Evolutionary conservation across 352 stramenopile genomes (phyloP), one percentile per base, ranked within the genome.

Genomic region (Pythium insidiosum): DNA sequence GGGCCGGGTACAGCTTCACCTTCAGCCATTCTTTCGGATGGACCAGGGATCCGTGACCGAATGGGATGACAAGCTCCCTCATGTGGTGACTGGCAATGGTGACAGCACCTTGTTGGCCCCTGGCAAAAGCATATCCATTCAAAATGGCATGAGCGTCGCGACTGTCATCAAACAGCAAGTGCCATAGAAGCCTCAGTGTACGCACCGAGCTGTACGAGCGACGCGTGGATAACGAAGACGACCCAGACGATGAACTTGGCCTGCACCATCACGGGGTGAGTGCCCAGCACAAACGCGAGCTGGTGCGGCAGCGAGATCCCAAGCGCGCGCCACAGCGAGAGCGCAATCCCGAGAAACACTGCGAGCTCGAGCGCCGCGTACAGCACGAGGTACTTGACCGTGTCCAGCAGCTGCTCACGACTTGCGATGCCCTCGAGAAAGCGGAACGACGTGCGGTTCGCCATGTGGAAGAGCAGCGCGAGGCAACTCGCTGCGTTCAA

Each of bases 161-260:
- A n/a, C n/a, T n/a, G n/a, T n/a, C n/a, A n/a, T n/a, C n/a, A n/a
- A n/a, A n/a, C n/a, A n/a, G n/a, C n/a, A n/a, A n/a, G n/a, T n/a
- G n/a, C n/a, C n/a, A n/a, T n/a, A n/a, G n/a, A n/a, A n/a, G n/a
- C n/a, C n/a, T n/a, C n/a, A n/a, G n/a, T n/a, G n/a, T n/a, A n/a
- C n/a, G n/a, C n/a, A n/a, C n/a, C n/a, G n/a, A n/a, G n/a, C n/a
- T 68, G 55, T 1, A 31, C 30, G 15, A 69, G n/a, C 4, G 46
- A 56, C 2, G 54, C 41, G 18, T 64, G 50, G 28, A 66, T 43
- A 22, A 66, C 53, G 13, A 64, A 70, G 13, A 58, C 38, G 12
- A 66, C 56, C n/a, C 63, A 64, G 5, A 61, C 41, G 12, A 56
- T 40, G 2, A 70, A 38, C 15, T 58, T 61, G 2, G 51, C 56